These are phyloP conservation scores for Gaertneriomyces semiglobifer DNA, from an alignment of 192 early-diverging fungal species.

Conservation along the genomic window DNA sequence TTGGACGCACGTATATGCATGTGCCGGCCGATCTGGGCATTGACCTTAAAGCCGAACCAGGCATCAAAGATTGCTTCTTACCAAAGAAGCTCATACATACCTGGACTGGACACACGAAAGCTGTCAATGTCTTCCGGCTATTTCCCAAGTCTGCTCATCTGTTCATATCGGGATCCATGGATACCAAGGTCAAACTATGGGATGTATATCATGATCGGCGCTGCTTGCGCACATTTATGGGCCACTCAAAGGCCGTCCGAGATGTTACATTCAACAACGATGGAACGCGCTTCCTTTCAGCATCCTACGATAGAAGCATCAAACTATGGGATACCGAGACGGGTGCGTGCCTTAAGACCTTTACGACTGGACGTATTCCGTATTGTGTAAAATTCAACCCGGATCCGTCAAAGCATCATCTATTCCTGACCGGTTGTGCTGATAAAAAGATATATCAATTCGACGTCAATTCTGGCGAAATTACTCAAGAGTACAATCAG, in stretches of 20 bases:
- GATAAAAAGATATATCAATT: constrained; percentile 93
- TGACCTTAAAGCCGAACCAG: constrained; percentile 70
- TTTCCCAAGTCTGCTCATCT: constrained; percentile 89
- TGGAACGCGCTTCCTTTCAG: constrained; percentile 79
- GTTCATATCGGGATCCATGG: constrained; percentile 88
- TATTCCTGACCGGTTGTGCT: constrained; percentile 87
- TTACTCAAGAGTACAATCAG: constrained; percentile 94
- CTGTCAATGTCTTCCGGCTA: constrained; percentile 85
- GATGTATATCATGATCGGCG: constrained; percentile 91
- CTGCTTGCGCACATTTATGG: constrained; percentile 79
- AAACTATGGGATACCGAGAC: constrained; percentile 99
- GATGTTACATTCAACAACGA: constrained; percentile 89
- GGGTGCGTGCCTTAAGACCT: constrained; percentile 76
- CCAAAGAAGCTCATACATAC: constrained; percentile 87
- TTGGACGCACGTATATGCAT: constrained; percentile 95
- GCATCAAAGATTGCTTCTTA: constrained; percentile 74
- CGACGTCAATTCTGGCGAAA: constrained; percentile 75
- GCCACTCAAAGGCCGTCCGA: constrained; percentile 89
- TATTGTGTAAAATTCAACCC: constrained; percentile 92
- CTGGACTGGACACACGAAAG: constrained; percentile 89
- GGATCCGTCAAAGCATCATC: constrained; percentile 75
- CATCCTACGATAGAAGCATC: constrained; percentile 85
- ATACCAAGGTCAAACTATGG: constrained; percentile 93
- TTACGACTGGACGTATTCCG: constrained; percentile 75
- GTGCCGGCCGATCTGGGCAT: constrained; percentile 81